phyloP scores from a whole-genome alignment of 768 basidiomycete genomes.

The Panellus pusillus region DNA sequence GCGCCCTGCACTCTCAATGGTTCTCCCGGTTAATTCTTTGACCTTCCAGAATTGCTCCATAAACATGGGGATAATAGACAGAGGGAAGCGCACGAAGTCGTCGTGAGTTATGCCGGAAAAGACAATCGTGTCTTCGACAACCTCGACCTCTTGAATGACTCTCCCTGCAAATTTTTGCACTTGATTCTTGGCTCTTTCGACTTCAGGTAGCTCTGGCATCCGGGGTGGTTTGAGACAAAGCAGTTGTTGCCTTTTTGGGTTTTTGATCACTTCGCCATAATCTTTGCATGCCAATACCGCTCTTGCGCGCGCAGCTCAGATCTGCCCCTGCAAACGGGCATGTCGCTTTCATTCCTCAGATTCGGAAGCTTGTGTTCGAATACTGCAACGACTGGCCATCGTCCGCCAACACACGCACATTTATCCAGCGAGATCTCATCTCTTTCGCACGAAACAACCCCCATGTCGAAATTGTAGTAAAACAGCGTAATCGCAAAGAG shows the following conservation, averaged over 20 bases:
- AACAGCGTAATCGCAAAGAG: conserved; percentile 53
- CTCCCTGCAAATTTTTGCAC: conserved; percentile 54
- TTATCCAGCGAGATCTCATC: conserved; percentile 62
- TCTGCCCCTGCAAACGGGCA: conserved; percentile 76
- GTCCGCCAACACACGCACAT: conserved; percentile 69
- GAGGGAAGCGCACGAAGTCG: conserved; percentile 54
- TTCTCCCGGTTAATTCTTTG: conserved; percentile 51
- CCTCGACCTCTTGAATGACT: conserved; percentile 55
- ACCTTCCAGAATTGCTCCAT: conserved; percentile 38
- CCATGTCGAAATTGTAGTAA: conserved; percentile 65
- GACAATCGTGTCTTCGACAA: conserved; percentile 61
- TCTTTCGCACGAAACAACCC: conserved; percentile 70
- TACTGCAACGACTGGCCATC: conserved; percentile 84
- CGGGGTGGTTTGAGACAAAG: background rate
- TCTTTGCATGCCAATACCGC: conserved; percentile 22
- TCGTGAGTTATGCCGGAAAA: conserved; percentile 55
- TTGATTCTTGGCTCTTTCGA: conserved; percentile 64
- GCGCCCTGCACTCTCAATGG: conserved; percentile 45
- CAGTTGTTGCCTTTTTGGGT: conserved; percentile 1
- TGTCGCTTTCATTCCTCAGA: conserved; percentile 67
- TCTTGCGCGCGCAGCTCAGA: conserved; percentile 47
- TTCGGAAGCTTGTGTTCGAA: conserved; percentile 87
- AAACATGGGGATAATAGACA: background rate
- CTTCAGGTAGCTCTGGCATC: conserved; percentile 47
- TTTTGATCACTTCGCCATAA: background rate